Base-by-base conservation (phyloP, 2,329 filamentous ascomycete species). In the Beauveria australis region DNA sequence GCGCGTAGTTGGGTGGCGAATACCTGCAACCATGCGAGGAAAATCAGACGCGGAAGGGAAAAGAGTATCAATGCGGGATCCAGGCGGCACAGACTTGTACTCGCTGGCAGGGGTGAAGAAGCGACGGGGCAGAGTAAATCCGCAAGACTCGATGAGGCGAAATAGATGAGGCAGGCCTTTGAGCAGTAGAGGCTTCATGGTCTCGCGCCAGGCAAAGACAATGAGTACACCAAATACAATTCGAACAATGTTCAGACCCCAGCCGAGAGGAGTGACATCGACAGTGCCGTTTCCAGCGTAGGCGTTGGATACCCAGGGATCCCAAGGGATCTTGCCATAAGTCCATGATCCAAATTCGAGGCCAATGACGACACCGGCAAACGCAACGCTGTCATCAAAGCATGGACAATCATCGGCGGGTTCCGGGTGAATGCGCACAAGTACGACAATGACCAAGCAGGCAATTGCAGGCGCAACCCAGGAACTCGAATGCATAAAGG, bases 391-490 rank as follows among this genome's bases (percentile, higher is more conserved):
- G 75, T 97, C 93, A 71, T 97, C 93, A 70, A 95, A 97, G 73
- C 93, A 97, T 5, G 93, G 93, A 67, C 94, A 99, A 72, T 97
- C 91, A 71, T 99, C 94, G 1, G 92, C 94, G 0, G 94, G 94
- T 69, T 99, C 94, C 0, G 94, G 94, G 69, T 99, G 93, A 37
- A 97, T 87, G 61, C 93, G 86, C 26, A 97, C 89, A 8, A 96
- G 80, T 8, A 88, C 76, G 60, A 94, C 80, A 51, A 96, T 84
- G 22, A 87, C 70, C 18, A 92, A 66, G 1, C 86, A 80, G 1
- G 89, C 79, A 16, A 88, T 72, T 0, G 87, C 68, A 1, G 91
- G 83, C 12, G 86, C 85, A n/a, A 79, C 72, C 77, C 85, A 87
- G 24, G 81, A 79, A 62, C 84, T 86, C 19, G 79, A 78, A 64